Conservation (phyloP, 768 basidiomycete genomes). For the Astraeus odoratus region DNA sequence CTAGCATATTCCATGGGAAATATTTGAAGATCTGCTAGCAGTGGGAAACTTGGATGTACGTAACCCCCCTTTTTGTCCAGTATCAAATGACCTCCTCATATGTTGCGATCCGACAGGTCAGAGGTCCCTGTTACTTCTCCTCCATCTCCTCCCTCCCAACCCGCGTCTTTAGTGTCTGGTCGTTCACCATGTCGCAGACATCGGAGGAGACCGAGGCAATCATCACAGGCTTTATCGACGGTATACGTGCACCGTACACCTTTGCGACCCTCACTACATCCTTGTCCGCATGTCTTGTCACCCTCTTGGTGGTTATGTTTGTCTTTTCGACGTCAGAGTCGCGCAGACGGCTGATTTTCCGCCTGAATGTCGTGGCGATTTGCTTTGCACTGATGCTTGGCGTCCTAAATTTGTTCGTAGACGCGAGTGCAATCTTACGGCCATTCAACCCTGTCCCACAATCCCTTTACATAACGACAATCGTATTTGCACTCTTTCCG, state of each 20-base stretch:
- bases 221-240: neutral
- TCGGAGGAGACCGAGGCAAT: neutral
- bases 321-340: neutral
- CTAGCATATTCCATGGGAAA: neutral
- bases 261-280: neutral
- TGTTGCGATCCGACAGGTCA: neutral
- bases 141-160: neutral
- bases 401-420: neutral
- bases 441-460: constrained; percentile 14
- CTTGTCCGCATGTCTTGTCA: neutral
- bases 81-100: neutral
- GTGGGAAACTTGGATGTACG: neutral
- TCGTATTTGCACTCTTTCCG: constrained; percentile 19
- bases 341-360: neutral
- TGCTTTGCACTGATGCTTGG: neutral
- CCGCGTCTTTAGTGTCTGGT: neutral
- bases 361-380: neutral
- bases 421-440: constrained; percentile 4
- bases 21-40: neutral
- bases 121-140: neutral
- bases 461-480: constrained; percentile 14
- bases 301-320: neutral
- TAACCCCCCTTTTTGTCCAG: neutral
- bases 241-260: neutral
- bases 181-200: neutral